A percentile compares a stretch with the other conserved stretches of the same genome.
phyloP scores from a whole-genome alignment of 2,329 filamentous ascomycete species.

The Sclerotinia sclerotiorum region DNA sequence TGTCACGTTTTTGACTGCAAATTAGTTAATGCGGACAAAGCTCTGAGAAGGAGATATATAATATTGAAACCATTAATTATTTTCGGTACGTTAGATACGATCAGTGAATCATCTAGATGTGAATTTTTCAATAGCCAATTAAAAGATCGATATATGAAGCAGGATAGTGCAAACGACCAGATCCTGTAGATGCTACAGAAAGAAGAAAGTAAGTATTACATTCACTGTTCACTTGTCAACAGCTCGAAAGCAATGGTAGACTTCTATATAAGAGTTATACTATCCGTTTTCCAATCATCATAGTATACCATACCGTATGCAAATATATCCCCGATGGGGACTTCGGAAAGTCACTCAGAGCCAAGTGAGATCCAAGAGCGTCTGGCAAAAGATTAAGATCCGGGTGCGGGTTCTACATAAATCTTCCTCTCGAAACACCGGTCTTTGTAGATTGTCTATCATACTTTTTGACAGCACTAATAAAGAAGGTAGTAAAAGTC shows the following conservation, averaged over 20 bases:
- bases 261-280: neutral
- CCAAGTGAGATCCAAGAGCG: neutral
- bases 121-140: neutral
- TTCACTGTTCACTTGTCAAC: neutral
- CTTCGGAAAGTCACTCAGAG: neutral
- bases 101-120: neutral
- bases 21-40: too few species aligned
- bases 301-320: too few species aligned
- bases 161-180: neutral
- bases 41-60: neutral
- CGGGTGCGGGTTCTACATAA: neutral
- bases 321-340: too few species aligned
- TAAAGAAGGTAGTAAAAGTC: too few species aligned
- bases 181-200: neutral
- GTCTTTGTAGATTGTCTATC: neutral
- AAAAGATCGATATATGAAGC: too few species aligned
- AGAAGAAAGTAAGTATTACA: too few species aligned
- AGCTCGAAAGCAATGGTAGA: fast-evolving
- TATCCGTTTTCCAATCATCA: neutral
- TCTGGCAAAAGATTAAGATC: neutral
- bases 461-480: too few species aligned
- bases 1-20: too few species aligned
- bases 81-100: neutral
- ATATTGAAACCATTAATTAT: too few species aligned
- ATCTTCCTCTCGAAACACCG: too few species aligned